These are phyloP conservation scores for Isatis tinctoria DNA, from an alignment of 345 rosid species.

Conservation along the genomic window DNA sequence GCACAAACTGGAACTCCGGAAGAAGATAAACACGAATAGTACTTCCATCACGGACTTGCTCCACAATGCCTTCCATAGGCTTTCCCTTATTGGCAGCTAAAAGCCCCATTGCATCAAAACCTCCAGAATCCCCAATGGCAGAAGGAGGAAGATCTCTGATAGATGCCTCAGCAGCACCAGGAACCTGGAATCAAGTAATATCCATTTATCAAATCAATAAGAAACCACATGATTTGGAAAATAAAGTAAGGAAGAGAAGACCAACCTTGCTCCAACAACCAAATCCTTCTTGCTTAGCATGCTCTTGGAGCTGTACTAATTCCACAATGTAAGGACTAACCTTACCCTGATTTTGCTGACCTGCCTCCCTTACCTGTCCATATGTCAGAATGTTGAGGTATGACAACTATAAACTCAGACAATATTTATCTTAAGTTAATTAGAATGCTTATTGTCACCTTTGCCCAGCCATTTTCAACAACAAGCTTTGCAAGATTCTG, in stretches of 20 bases:
- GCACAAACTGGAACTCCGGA: slow-evolving; percentile 93
- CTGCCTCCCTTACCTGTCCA: slow-evolving; percentile 74
- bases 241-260: neutral
- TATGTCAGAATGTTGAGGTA: slow-evolving; percentile 3
- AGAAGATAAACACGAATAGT: slow-evolving; percentile 85
- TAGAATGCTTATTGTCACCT: slow-evolving; percentile 40
- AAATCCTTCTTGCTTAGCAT: slow-evolving; percentile 69
- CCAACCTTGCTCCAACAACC: slow-evolving; percentile 88
- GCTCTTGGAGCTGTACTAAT: slow-evolving; percentile 58
- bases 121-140: slow-evolving; percentile 77
- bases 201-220: neutral
- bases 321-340: slow-evolving; percentile 80
- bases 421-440: neutral
- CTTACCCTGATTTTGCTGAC: slow-evolving; percentile 79
- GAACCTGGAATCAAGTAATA: slow-evolving; percentile 40
- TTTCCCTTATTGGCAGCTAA: slow-evolving; percentile 72
- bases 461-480: slow-evolving; percentile 88
- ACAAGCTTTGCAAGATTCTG: slow-evolving; percentile 69
- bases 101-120: slow-evolving; percentile 79
- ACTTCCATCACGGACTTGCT: slow-evolving; percentile 97
- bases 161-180: slow-evolving; percentile 82
- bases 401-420: neutral
- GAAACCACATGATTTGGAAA: neutral
- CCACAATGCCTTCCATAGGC: slow-evolving; percentile 86
- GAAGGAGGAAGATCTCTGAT: slow-evolving; percentile 93